Evolutionary conservation across 495 filamentous ascomycete genomes (phyloP).

Genomic region (Penicillium ucsense): DNA sequence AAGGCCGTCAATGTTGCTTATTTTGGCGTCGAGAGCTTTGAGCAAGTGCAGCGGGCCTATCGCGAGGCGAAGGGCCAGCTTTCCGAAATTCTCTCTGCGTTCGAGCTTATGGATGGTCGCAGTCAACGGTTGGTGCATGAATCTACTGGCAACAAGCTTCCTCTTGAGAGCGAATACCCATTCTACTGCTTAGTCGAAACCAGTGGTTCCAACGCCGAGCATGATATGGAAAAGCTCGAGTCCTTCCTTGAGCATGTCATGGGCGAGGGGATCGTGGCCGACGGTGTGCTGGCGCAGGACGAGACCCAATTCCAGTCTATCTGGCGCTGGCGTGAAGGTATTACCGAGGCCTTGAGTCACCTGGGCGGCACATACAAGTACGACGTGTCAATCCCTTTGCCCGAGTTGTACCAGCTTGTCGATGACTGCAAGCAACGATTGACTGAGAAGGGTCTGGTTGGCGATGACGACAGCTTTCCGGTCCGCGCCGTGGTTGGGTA

Average conservation of each 20-base stretch:
- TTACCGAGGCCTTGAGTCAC: constrained; percentile 79
- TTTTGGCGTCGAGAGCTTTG: constrained; percentile 77
- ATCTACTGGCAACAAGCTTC: constrained; percentile 66
- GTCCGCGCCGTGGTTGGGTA: constrained; percentile 89
- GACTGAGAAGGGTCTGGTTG: constrained; percentile 61
- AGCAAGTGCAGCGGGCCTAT: constrained; percentile 75
- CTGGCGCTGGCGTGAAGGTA: constrained; percentile 90
- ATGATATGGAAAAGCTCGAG: constrained; percentile 81
- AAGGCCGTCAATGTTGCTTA: constrained; percentile 83
- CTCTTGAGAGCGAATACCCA: constrained; percentile 71
- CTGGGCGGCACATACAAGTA: constrained; percentile 98
- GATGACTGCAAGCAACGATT: constrained; percentile 69
- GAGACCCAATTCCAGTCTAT: constrained; percentile 78
- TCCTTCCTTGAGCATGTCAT: constrained; percentile 84
- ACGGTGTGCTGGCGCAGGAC: constrained; percentile 84
- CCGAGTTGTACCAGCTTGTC: constrained; percentile 81
- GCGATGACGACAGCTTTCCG: constrained; percentile 65
- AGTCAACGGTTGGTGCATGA: constrained; percentile 65
- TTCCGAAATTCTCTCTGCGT: constrained; percentile 90
- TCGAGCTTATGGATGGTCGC: constrained; percentile 88
- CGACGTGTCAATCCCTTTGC: constrained; percentile 85
- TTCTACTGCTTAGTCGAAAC: constrained; percentile 98
- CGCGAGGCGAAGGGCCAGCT: constrained; percentile 79
- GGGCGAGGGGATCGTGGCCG: constrained; percentile 69
- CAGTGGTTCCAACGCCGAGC: constrained; percentile 84